A percentile compares a stretch with the other conserved stretches of the same genome.
phyloP scores from a whole-genome alignment of 176 grass and related monocot genomes.

The Microstegium vimineum region DNA sequence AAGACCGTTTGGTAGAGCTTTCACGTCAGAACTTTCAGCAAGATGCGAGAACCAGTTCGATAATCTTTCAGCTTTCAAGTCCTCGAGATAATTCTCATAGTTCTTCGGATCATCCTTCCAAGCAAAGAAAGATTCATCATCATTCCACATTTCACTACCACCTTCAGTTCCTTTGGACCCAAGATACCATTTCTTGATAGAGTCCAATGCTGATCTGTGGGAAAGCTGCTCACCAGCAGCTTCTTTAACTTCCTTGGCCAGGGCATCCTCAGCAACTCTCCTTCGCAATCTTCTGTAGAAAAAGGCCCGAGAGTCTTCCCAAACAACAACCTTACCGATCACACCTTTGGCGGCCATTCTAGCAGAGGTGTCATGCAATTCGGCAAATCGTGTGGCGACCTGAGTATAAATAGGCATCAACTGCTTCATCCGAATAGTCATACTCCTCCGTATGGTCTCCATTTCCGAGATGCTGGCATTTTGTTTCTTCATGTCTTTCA shows the following conservation, averaged over 20 bases:
- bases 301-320: constrained; percentile 71
- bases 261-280: constrained; percentile 62
- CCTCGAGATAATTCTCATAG: constrained; percentile 58
- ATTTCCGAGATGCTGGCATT: constrained; percentile 29
- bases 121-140: constrained; percentile 82
- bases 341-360: constrained; percentile 96
- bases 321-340: constrained; percentile 77
- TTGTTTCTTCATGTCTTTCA: constrained; percentile 53
- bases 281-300: constrained; percentile 87
- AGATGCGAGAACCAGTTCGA: constrained; percentile 51
- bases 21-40: constrained; percentile 59
- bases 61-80: constrained; percentile 67
- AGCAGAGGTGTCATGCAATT: constrained; percentile 80
- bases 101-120: constrained; percentile 82
- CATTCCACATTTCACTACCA: constrained; percentile 50
- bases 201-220: constrained; percentile 50
- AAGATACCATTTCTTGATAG: constrained; percentile 72
- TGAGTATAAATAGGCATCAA: constrained; percentile 85
- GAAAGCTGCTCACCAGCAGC: constrained; percentile 65
- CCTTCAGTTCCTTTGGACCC: constrained; percentile 26
- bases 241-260: constrained; percentile 60
- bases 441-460: constrained; percentile 55
- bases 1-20: constrained; percentile 63
- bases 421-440: constrained; percentile 58
- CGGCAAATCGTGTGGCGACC: constrained; percentile 91